Base-by-base conservation (phyloP, 2,329 filamentous ascomycete species). In the Xylaria sp. region DNA sequence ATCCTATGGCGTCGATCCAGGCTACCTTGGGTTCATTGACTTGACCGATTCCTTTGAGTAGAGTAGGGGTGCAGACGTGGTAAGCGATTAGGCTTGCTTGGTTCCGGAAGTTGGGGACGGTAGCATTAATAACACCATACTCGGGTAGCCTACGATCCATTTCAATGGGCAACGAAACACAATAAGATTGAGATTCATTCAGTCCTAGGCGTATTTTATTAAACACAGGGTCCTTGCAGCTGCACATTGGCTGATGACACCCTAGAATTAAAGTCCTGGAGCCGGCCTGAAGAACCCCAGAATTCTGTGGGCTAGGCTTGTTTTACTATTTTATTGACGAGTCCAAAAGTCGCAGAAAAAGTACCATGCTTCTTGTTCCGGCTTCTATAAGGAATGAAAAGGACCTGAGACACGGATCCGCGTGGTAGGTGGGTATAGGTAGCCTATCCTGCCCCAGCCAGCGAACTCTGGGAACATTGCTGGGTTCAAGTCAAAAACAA, bases 331-430 rank as follows among this genome's bases (percentile, higher is more conserved):
- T 38, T 21, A 59, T 49, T 49, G 35, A 23, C 28, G 25, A 43
- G 38, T 14, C 15, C 14, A 21, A 33, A 14, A 17, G n/a, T n/a
- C 15, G 12, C 31, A 8, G 9, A 23, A 37, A 52, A 59, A 60
- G 49, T 54, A 42, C 57, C 49, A 35, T 54, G 57, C 57, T 49
- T 47, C 25, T 35, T 35, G 28, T 35, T 25, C 9, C 21, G 11
- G 37, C 19, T 33, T 53, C 28, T 23, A 31, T 19, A 25, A 23
- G 19, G 11, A n/a, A 45, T 21, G 28, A 31, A 12, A n/a, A 17
- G 11, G 9, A 7, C 14, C 17, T 37, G n/a, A 2, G 37, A 5
- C 2, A n/a, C 49, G 19, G 17, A 14, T 2, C 17, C 9, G 31
- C 9, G 25, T 45, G 25, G 8, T 8, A 11, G 35, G 21, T 11